Evolutionary conservation across 78 protist genomes (phyloP).

Genomic region (Corallochytrium limacisporum): DNA sequence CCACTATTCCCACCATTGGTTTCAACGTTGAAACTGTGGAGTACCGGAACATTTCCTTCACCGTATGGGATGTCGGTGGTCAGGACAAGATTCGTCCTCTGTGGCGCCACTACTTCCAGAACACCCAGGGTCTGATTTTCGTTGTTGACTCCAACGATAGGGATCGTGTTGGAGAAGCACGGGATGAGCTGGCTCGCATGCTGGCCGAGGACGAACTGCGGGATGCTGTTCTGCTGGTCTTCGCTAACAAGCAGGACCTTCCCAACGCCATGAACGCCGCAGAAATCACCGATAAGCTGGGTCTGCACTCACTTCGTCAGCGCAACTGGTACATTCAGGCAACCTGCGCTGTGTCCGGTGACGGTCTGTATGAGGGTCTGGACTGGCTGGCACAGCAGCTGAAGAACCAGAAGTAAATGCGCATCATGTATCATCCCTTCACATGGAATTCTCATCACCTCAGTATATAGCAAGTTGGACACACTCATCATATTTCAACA

Average conservation of each 20-base stretch:
- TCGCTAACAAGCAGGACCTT: slow-evolving; percentile 85
- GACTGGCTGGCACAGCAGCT: slow-evolving; percentile 75
- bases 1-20: slow-evolving; percentile 56
- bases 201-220: slow-evolving; percentile 68
- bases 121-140: slow-evolving; percentile 58
- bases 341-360: slow-evolving; percentile 85
- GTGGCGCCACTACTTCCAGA: slow-evolving; percentile 67
- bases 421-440: no score
- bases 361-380: slow-evolving; percentile 85
- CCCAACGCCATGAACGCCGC: slow-evolving; percentile 90
- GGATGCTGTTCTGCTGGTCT: slow-evolving; percentile 66
- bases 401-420: no score
- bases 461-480: no score
- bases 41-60: slow-evolving; percentile 73
- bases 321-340: slow-evolving; percentile 76
- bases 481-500: no score
- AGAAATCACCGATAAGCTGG: slow-evolving; percentile 83
- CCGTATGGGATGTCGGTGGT: slow-evolving; percentile 84
- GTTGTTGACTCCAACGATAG: slow-evolving; percentile 74
- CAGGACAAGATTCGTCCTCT: slow-evolving; percentile 68
- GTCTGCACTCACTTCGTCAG: slow-evolving; percentile 72
- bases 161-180: slow-evolving; percentile 46
- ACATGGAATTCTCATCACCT: no score
- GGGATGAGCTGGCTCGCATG: slow-evolving; percentile 65
- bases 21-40: slow-evolving; percentile 82